These are phyloP conservation scores for Athelia psychrophila DNA, from an alignment of 1,284 basidiomycete genomes.

Conservation along the genomic window DNA sequence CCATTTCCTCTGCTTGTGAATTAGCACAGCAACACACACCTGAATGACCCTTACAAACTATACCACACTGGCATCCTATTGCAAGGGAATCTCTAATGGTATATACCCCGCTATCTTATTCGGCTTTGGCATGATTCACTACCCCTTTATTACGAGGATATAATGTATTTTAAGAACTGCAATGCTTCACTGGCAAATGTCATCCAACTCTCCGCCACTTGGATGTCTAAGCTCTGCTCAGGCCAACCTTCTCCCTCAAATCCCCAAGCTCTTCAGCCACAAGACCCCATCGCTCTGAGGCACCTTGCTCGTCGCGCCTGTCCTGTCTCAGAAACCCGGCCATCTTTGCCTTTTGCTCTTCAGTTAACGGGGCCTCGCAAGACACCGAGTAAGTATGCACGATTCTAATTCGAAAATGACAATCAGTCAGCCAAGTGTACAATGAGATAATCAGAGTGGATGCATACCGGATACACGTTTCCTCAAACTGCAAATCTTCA, in stretches of 20 bases:
- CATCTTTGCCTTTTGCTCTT: slow-evolving; percentile 40
- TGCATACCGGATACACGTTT: slow-evolving; percentile 69
- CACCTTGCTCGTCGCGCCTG: slow-evolving; percentile 12
- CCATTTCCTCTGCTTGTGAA: too few species aligned
- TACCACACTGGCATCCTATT: too few species aligned
- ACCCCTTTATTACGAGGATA: too few species aligned
- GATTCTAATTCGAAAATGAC: slow-evolving; percentile 32
- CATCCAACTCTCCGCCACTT: too few species aligned
- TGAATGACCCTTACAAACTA: too few species aligned
- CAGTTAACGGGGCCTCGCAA: slow-evolving; percentile 40
- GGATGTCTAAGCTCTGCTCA: slow-evolving; percentile 19
- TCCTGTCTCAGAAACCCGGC: slow-evolving; percentile 25
- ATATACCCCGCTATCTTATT: too few species aligned
- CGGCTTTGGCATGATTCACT: too few species aligned
- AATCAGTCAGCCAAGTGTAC: background rate
- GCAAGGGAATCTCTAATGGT: too few species aligned
- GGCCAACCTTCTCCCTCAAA: slow-evolving; percentile 19
- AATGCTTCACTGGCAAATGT: too few species aligned
- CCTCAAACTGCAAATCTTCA: slow-evolving; percentile 76
- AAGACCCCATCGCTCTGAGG: slow-evolving; percentile 20
- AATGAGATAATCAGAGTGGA: slow-evolving; percentile 15
- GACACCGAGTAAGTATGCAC: slow-evolving; percentile 52
- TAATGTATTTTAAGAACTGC: too few species aligned
- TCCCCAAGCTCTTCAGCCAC: slow-evolving; percentile 7
- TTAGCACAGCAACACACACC: too few species aligned